Percentiles rank a stretch among this genome's conserved stretches.
Conservation (phyloP, 371 early-diverging fungal genomes). For the Saksenaea vasiformis region DNA sequence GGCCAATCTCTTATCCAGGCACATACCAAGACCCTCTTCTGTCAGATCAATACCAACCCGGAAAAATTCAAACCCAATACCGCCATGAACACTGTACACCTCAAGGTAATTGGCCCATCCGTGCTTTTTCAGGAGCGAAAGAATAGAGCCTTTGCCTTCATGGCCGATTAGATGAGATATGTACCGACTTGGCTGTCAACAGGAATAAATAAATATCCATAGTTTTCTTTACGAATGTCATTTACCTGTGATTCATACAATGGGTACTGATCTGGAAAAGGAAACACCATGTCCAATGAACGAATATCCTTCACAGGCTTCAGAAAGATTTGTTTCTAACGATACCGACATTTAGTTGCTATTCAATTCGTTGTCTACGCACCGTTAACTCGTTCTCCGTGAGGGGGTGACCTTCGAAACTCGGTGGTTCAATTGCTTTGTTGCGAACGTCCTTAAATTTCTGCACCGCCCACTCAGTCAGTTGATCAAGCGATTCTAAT, state of each 20-base stretch:
- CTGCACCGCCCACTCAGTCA: conserved; percentile 81
- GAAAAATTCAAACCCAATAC: conserved; percentile 80
- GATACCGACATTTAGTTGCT: neutral
- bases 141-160: conserved; percentile 84
- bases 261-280: conserved; percentile 78
- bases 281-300: conserved; percentile 78
- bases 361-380: conserved; percentile 8
- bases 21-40: conserved; percentile 74
- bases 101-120: conserved; percentile 86
- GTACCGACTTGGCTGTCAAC: conserved; percentile 65
- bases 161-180: conserved; percentile 83
- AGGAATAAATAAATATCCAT: neutral
- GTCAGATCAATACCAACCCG: conserved; percentile 82
- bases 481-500: conserved; percentile 79
- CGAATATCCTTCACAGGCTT: conserved; percentile 87
- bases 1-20: neutral
- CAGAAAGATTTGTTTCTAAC: conserved; percentile 69
- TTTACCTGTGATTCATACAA: conserved; percentile 59
- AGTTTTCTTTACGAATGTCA: neutral
- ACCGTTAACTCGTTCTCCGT: conserved; percentile 74
- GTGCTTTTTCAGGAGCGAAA: conserved; percentile 81
- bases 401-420: conserved; percentile 74
- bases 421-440: conserved; percentile 71
- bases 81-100: conserved; percentile 69
- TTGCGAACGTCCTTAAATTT: conserved; percentile 77